Evolutionary conservation across 192 early-diverging fungal species (phyloP).

Genomic region (Coemansia umbellata): DNA sequence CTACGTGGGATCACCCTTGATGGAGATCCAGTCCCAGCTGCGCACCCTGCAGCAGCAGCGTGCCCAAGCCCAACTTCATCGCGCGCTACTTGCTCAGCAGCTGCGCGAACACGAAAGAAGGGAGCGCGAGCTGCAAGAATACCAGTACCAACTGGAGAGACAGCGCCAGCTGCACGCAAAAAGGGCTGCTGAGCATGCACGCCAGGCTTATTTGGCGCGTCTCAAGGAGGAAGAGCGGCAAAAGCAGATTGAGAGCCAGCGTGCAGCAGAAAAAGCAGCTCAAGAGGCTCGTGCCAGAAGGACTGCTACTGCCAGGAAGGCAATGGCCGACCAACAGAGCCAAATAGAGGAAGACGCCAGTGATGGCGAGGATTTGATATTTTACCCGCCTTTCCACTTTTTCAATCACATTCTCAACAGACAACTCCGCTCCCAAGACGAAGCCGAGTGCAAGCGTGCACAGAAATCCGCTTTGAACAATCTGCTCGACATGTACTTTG

Average conservation of each 20-base stretch:
- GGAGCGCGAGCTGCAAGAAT: conserved; percentile 17
- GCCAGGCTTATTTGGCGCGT: conserved; percentile 15
- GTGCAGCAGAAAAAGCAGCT: neutral
- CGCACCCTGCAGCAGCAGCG: conserved; percentile 27
- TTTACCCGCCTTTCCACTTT: conserved; percentile 39
- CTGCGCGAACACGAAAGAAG: conserved; percentile 15
- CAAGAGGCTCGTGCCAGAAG: neutral
- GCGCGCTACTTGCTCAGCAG: conserved; percentile 23
- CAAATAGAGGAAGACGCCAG: neutral
- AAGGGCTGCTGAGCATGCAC: conserved; percentile 15
- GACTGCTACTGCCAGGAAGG: neutral
- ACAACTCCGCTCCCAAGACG: conserved; percentile 34
- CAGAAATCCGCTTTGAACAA: conserved; percentile 19
- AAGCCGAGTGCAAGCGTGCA: conserved; percentile 28
- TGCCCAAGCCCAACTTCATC: conserved; percentile 26
- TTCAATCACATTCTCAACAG: conserved; percentile 34
- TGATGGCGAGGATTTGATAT: neutral
- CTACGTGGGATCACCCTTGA: conserved; percentile 22
- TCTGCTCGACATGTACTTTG: conserved; percentile 38
- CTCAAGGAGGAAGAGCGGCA: conserved; percentile 11
- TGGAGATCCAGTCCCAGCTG: conserved; percentile 29
- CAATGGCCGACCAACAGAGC: neutral
- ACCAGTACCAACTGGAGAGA: conserved; percentile 26
- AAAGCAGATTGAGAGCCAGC: conserved; percentile 6
- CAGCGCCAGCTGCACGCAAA: conserved; percentile 15